Evolutionary conservation across 306 rosid species (phyloP), one percentile per base, ranked within the genome.

Genomic region (Morella rubra): DNA sequence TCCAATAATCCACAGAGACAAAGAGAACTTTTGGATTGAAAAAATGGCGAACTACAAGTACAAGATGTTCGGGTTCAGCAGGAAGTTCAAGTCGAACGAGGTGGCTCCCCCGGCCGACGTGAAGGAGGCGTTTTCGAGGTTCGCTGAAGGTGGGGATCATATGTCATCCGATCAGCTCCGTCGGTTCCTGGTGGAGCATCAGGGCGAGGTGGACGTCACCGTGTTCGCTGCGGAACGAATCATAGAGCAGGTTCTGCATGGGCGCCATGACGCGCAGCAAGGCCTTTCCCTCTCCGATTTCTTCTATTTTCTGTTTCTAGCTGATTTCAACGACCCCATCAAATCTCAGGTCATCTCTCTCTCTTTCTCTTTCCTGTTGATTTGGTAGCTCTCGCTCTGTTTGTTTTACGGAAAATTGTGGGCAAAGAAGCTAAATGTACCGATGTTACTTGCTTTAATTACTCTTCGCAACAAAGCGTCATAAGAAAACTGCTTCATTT

Each of bases 81-180:
- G 88, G 77, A 90, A 89, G 86, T 95, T 84, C 87, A 95, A 89
- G 83, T 61, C 76, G 66, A 77, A 59, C 3, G 88, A 89, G 75
- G 80, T 62, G n/a, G 81, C 71, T 51, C 92, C 97, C 11, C 96
- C 99, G 20, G 44, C 64, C 3, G 98, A 91, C 80, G 89, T 93
- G 70, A 79, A 70, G 77, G 81, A 85, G 0, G 80, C 73, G 19
- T 95, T 90, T 75, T 40, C 89, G 18, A 6, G 19, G 45, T 92
- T 78, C 74, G 0, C 97, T 60, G 81, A 6, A 7, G 91, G 85
- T 27, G 76, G 44, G 0, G 72, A 83, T 4, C 37, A 3, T 60
- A 78, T 95, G 85, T 83, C 92, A 5, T 72, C 87, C 56, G 85
- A 85, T 15, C 93, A 95, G 46, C 83, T 95, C 41, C 84, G 60